Conservation (phyloP, 73 alveolate species). For the Paramecium caudatum region DNA sequence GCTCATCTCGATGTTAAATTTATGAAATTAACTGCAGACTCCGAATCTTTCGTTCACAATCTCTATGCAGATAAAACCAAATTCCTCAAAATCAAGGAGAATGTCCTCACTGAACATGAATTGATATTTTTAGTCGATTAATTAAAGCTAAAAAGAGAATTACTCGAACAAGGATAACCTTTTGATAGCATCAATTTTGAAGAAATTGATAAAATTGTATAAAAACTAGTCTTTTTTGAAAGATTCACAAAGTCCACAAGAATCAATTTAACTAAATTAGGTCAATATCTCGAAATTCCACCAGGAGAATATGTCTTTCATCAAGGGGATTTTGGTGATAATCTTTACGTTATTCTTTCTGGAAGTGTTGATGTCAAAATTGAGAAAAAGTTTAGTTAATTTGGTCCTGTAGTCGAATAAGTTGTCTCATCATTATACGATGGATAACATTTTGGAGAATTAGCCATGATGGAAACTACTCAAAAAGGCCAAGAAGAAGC, state of each 20-base stretch:
- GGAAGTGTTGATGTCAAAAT: constrained; percentile 60
- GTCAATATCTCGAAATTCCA: not conserved
- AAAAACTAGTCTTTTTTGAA: constrained; percentile 40
- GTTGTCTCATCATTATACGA: constrained; percentile 60
- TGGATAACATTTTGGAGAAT: constrained; percentile 68
- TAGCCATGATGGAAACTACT: constrained; percentile 61
- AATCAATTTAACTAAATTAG: not conserved
- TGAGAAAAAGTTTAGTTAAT: not conserved
- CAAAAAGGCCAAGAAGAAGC: constrained; percentile 1
- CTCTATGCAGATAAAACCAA: not conserved
- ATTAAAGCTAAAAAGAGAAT: constrained; percentile 41
- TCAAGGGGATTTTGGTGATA: constrained; percentile 67
- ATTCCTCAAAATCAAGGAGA: not conserved
- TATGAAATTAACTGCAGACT: not conserved
- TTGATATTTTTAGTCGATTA: constrained; percentile 24
- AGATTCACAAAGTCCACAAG: constrained; percentile 67
- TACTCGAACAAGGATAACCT: not conserved
- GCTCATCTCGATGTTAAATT: constrained; percentile 10
- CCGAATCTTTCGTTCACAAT: not conserved
- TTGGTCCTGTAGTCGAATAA: constrained; percentile 42
- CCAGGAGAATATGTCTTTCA: constrained; percentile 67
- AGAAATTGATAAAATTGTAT: not conserved
- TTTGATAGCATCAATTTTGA: constrained; percentile 59
- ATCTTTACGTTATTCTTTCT: constrained; percentile 26
- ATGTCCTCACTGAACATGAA: constrained; percentile 11